phyloP scores from a whole-genome alignment of 129 eudicot species.

The Lonicera japonica region DNA sequence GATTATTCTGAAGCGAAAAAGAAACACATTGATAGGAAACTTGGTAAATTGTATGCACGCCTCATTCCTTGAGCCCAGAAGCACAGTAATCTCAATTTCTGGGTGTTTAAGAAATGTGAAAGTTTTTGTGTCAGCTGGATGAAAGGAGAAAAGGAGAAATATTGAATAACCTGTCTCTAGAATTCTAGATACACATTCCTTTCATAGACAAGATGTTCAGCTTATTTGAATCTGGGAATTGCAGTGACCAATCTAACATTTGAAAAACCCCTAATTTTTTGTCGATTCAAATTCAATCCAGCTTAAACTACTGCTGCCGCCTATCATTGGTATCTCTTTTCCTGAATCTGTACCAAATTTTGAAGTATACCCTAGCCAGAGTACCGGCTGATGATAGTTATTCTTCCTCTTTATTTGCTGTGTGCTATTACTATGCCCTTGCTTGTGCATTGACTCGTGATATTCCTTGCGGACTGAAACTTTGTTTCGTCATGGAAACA shows the following conservation, averaged over 20 bases:
- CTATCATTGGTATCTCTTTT: neutral
- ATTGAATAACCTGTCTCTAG: too few species aligned
- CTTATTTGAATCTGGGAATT: neutral
- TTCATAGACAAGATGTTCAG: neutral
- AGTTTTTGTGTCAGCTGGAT: too few species aligned
- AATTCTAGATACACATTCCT: neutral
- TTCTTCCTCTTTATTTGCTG: neutral
- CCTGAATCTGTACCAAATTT: neutral
- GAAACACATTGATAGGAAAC: too few species aligned
- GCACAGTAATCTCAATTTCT: too few species aligned
- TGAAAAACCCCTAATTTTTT: neutral
- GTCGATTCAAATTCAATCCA: neutral
- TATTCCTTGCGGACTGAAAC: neutral
- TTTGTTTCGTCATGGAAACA: conserved; percentile 14
- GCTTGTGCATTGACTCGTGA: neutral
- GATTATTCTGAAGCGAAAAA: too few species aligned
- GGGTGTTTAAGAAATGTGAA: too few species aligned
- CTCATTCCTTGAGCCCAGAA: too few species aligned
- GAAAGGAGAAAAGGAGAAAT: too few species aligned
- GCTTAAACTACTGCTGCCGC: neutral
- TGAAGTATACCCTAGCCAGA: neutral
- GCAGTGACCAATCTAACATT: neutral
- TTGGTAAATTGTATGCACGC: too few species aligned
- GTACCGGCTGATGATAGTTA: neutral
- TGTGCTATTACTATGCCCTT: neutral